Conservation (phyloP, 345 rosid genomes). For the Schrenkiella parvula region DNA sequence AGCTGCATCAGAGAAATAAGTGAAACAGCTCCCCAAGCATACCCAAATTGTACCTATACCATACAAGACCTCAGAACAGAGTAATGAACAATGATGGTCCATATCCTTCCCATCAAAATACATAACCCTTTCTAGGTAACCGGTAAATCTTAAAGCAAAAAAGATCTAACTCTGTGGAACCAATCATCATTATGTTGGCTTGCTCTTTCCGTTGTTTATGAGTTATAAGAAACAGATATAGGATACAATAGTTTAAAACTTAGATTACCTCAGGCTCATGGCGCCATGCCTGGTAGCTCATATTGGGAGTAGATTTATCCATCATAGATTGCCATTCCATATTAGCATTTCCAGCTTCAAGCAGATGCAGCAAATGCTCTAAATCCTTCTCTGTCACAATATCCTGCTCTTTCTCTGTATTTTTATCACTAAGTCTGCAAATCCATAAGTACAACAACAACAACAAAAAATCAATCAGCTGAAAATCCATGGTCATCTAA, state of each 20-base stretch:
- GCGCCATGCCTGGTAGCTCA: conserved; percentile 89
- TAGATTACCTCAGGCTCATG: conserved; percentile 74
- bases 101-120: background rate
- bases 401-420: conserved; percentile 40
- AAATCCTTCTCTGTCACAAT: conserved; percentile 72
- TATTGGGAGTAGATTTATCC: conserved; percentile 73
- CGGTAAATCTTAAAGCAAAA: background rate
- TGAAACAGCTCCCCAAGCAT: background rate
- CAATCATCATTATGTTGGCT: background rate
- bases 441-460: background rate
- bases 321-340: conserved; percentile 87
- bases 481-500: background rate
- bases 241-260: background rate
- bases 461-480: background rate
- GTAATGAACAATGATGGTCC: background rate
- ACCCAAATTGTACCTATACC: background rate
- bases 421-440: conserved; percentile 32
- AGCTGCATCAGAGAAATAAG: background rate
- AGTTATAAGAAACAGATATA: background rate
- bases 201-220: background rate
- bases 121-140: background rate
- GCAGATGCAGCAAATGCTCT: conserved; percentile 65
- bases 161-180: background rate
- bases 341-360: conserved; percentile 59
- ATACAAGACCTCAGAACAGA: background rate